Base-by-base conservation (phyloP, 2,329 filamentous ascomycete genomes). In the Trichophyton verrucosum region DNA sequence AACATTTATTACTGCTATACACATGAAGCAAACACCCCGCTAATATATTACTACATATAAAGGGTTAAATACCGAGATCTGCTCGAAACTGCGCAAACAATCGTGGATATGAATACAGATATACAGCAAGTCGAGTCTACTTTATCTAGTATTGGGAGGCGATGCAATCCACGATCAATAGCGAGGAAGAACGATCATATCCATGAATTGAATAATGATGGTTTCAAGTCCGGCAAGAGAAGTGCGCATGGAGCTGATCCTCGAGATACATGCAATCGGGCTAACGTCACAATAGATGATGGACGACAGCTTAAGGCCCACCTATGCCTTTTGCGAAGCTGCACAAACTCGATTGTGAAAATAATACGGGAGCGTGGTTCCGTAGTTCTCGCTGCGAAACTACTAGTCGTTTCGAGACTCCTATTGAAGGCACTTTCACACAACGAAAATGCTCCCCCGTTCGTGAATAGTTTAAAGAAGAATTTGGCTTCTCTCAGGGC, bases 61-160 rank as follows among this genome's bases (percentile, higher is more conserved):
- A 85, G 82, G 20, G 78, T 81, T 67, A 82, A 83, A 69, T 97
- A 97, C 74, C 88, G 92, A 66, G 89, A 94, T 68, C 84, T 97
- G 7, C 84, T 97, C 27, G 89, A 89, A 59, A 96, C 92, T 0
- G 92, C 92, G 60, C 91, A 96, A 75, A 86, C 86, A n/a, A 97
- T 97, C 66, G 87, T 96, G 60, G 82, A 86, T 63, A 96, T 97
- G 89, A 87, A 89, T 66, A 75, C 75, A 44, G 85, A 92, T 70
- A 92, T 94, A 76, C 82, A 86, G 63, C 76, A 79, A 11, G 86
- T 90, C 15, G 90, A 96, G 73, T 77, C 79, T 3, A 82, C 85
- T 42, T 80, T 97, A 58, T 82, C 82, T 15, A 80, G 80, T 62
- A 86, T 96, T 76, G 89, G 89, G 53, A 82, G 82, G 47, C 82